Conservation (phyloP, 2,329 filamentous ascomycete species). For the Pseudopyricularia javanii region DNA sequence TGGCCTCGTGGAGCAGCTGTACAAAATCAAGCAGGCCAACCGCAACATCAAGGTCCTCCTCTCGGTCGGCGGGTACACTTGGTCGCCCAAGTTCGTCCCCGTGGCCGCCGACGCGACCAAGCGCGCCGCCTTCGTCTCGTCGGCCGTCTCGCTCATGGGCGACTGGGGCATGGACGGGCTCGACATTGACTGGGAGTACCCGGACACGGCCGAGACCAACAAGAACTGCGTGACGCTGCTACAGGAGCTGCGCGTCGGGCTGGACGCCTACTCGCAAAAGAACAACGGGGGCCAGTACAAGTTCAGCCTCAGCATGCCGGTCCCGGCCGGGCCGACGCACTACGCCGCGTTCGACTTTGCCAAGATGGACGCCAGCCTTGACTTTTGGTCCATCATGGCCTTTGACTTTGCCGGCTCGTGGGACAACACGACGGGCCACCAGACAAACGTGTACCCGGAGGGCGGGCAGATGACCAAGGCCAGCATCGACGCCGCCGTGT, state of each 20-base stretch:
- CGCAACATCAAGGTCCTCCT: constrained; percentile 65
- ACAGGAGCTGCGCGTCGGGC: constrained; percentile 23
- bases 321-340: constrained; percentile 32
- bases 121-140: constrained; percentile 52
- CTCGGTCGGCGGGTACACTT: constrained; percentile 71
- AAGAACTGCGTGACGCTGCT: constrained; percentile 27
- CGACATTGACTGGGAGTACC: constrained; percentile 45
- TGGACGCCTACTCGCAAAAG: constrained; percentile 24
- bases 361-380: constrained; percentile 32
- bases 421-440: constrained; percentile 50
- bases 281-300: constrained; percentile 30
- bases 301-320: constrained; percentile 41
- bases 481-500: constrained; percentile 52
- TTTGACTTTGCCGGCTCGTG: constrained; percentile 65
- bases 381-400: constrained; percentile 53
- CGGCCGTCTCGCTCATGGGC: constrained; percentile 55
- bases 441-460: constrained; percentile 57
- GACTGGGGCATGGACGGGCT: constrained; percentile 50
- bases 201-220: constrained; percentile 22
- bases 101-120: constrained; percentile 49
- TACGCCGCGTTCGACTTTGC: constrained; percentile 33
- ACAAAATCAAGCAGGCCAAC: constrained; percentile 61
- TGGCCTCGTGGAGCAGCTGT: constrained; percentile 66
- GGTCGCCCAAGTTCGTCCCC: constrained; percentile 55
- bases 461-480: constrained; percentile 46